These are phyloP conservation scores for Chimonanthus salicifolius DNA, from an alignment of 164 flowering plant genomes.

Conservation along the genomic window DNA sequence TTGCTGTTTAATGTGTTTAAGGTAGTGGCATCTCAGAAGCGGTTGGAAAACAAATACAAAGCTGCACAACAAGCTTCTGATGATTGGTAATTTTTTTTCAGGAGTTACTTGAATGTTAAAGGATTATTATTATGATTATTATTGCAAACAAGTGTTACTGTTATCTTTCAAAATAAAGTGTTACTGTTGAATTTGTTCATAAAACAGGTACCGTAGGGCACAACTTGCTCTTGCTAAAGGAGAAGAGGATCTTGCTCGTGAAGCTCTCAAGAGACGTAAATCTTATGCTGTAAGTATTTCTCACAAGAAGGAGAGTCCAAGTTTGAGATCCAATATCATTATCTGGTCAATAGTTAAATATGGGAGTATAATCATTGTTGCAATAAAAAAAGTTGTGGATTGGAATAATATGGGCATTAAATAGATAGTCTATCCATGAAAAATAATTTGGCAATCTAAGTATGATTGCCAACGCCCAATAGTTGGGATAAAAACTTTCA, in stretches of 20 bases:
- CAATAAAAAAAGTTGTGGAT: no score
- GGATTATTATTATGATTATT: neutral
- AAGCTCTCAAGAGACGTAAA: slow-evolving; percentile 84
- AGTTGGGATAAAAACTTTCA: no score
- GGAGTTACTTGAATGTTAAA: neutral
- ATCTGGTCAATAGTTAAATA: neutral
- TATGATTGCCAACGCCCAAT: no score
- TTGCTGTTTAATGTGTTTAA: slow-evolving; percentile 17
- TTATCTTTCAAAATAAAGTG: neutral
- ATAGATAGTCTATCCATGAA: no score
- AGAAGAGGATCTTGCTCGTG: slow-evolving; percentile 91
- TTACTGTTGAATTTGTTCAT: neutral
- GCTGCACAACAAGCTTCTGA: slow-evolving; percentile 84
- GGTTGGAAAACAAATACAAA: slow-evolving; percentile 75
- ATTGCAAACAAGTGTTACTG: neutral
- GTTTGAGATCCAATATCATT: neutral
- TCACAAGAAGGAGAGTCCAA: neutral
- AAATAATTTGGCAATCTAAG: no score
- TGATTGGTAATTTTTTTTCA: slow-evolving; percentile 52
- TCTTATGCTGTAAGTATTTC: slow-evolving; percentile 65
- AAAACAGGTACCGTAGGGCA: slow-evolving; percentile 66
- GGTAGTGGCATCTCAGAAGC: slow-evolving; percentile 94
- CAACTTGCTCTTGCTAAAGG: slow-evolving; percentile 87
- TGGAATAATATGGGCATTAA: no score
- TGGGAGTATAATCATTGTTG: neutral